Evolutionary conservation across 495 filamentous ascomycete species (phyloP), one percentile per base, ranked within the genome.

Genomic region (Ramalina intermedia): DNA sequence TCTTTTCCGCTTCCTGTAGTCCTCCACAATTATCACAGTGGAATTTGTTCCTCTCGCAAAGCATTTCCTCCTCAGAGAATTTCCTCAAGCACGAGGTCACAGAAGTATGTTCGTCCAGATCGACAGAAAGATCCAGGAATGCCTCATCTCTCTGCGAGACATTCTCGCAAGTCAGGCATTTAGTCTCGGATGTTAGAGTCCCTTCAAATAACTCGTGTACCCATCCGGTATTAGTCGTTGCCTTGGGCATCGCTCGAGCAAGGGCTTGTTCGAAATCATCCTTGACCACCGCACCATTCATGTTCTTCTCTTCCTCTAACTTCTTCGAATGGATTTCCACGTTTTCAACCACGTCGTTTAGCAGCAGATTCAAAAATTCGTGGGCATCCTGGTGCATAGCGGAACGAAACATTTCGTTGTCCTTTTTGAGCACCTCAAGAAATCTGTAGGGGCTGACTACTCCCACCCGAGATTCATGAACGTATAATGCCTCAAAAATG

Each of bases 301-400:
- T 65, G 59, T 47, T 70, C 53, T 33, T 67, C 27, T 70, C 67
- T 41, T 65, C 66, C 43, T 71, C 67, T 17, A 70, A 63, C 50
- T 78, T 75, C 50, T 76, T 79, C 2, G 84, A 79, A 57, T 87
- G 84, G 9, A 77, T 77, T 63, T 96, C 93, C 16, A 96, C 87
- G 58, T 93, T 93, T 12, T 86, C 78, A 29, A 98, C 89, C 14
- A 96, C 87, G 57, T 95, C 82, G 58, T 98, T 98, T n/a, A 98
- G 73, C 2, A 98, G 75, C 13, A 95, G 71, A 51, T 94, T 94
- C 51, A 96, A 75, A 58, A 98, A 98, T 55, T 98, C 91, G 59
- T 98, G 91, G 6, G 91, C 91, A 67, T 98, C 91, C 65, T 98
- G 91, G 64, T 98, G 91, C 84, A 95, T 93, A 20, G 87, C 81